Conservation (phyloP, 257 asterid species). For the Verbascum thapsus region DNA sequence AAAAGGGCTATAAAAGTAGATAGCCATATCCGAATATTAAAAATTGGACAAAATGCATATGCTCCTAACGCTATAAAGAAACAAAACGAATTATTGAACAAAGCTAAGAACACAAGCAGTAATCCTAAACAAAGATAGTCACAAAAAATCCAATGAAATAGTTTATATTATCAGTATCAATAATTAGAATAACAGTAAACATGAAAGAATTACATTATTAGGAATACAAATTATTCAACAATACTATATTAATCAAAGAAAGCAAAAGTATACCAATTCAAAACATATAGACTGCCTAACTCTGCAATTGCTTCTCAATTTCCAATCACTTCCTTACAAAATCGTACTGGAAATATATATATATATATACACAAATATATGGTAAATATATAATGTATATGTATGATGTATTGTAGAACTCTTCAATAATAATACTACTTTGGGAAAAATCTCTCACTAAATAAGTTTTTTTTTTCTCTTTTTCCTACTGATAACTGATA, state of each 20-base stretch:
- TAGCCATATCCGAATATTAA: too few relatives aligned
- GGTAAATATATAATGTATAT: too few relatives aligned
- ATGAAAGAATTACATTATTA: background rate
- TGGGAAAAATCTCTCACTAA: background rate
- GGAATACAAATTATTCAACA: background rate
- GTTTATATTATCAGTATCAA: slow-evolving; percentile 17
- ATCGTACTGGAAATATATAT: background rate
- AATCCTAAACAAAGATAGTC: too few relatives aligned
- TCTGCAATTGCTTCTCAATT: slow-evolving; percentile 15
- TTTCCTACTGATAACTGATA: background rate
- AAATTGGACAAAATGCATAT: background rate
- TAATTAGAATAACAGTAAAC: background rate
- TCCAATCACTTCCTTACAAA: slow-evolving; percentile 21
- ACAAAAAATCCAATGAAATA: slow-evolving; percentile 28
- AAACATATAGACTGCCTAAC: background rate
- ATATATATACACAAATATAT: too few relatives aligned
- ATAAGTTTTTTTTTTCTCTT: background rate
- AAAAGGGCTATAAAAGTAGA: too few relatives aligned
- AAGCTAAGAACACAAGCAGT: too few relatives aligned
- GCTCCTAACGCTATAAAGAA: background rate
- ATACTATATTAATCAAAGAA: background rate
- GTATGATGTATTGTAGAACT: too few relatives aligned
- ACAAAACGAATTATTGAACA: too few relatives aligned
- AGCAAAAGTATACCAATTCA: slow-evolving; percentile 2
- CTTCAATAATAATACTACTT: too few relatives aligned